phyloP scores from a whole-genome alignment of 2,329 filamentous ascomycete genomes.

The Fusarium equiseti region DNA sequence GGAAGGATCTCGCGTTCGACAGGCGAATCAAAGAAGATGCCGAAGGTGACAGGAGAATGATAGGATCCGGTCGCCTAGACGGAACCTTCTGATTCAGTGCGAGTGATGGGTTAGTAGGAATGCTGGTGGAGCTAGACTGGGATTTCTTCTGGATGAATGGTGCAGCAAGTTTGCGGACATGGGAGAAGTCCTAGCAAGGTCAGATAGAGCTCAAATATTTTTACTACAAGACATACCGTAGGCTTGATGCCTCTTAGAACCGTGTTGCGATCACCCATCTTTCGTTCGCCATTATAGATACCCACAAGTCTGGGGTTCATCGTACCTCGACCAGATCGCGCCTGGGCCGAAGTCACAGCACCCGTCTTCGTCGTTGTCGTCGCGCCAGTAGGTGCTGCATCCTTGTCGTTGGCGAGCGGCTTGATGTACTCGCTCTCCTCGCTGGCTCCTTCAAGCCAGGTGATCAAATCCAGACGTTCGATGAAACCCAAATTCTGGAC shows the following conservation, averaged over 20 bases:
- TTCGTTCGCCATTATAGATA: conserved; percentile 92
- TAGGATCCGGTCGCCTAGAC: conserved; percentile 76
- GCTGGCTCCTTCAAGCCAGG: conserved; percentile 90
- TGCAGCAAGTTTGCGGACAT: conserved; percentile 87
- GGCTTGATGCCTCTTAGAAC: conserved; percentile 88
- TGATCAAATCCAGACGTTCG: conserved; percentile 90
- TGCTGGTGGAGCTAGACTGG: conserved; percentile 53
- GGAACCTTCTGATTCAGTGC: conserved; percentile 66
- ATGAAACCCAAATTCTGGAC: conserved; percentile 93
- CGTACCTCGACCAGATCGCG: conserved; percentile 71
- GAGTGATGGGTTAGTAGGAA: conserved; percentile 60
- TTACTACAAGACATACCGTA: conserved; percentile 69
- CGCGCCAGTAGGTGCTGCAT: conserved; percentile 57
- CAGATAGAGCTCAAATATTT: not conserved
- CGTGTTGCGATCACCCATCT: conserved; percentile 92
- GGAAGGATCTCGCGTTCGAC: conserved; percentile 95
- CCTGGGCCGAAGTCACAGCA: conserved; percentile 58
- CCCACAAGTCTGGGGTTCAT: conserved; percentile 85
- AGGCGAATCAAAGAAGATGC: conserved; percentile 94
- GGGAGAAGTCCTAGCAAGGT: conserved; percentile 83
- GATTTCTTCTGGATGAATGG: conserved; percentile 77
- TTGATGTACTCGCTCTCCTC: conserved; percentile 95
- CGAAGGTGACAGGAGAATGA: conserved; percentile 96
- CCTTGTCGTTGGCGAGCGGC: conserved; percentile 75
- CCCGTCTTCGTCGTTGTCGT: conserved; percentile 55